Percentiles rank a stretch among this genome's conserved stretches.
Evolutionary conservation across 2,329 filamentous ascomycete genomes (phyloP).

Genomic region (Cordyceps militaris): DNA sequence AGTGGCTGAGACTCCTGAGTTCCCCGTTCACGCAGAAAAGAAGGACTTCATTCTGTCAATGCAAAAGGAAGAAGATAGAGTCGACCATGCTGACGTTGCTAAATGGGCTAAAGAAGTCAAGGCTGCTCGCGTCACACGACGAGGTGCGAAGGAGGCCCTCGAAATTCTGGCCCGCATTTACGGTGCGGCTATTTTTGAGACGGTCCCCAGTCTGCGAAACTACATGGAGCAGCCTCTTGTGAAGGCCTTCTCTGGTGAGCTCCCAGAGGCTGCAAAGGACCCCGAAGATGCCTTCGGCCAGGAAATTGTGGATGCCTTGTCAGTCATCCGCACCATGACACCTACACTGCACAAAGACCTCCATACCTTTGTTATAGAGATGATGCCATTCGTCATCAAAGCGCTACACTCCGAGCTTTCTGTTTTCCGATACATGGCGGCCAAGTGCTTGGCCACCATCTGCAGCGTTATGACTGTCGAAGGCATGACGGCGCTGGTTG

Average conservation of each 20-base stretch:
- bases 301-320: conserved; percentile 89
- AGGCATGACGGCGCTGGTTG: conserved; percentile 91
- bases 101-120: conserved; percentile 86
- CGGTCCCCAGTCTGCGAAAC: conserved; percentile 71
- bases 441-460: conserved; percentile 93
- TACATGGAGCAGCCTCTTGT: conserved; percentile 78
- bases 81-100: conserved; percentile 83
- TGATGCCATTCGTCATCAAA: conserved; percentile 80
- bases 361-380: conserved; percentile 70
- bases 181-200: conserved; percentile 68
- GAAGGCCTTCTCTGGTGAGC: conserved; percentile 62
- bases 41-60: conserved; percentile 81
- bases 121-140: conserved; percentile 80
- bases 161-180: conserved; percentile 81
- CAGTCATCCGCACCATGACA: conserved; percentile 83
- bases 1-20: conserved; percentile 94
- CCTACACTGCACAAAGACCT: conserved; percentile 76
- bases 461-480: conserved; percentile 95
- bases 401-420: conserved; percentile 83
- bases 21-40: conserved; percentile 72
- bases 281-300: conserved; percentile 74
- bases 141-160: conserved; percentile 88
- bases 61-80: conserved; percentile 92
- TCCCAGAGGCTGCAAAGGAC: conserved; percentile 68
- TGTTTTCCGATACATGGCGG: conserved; percentile 91